phyloP scores from a whole-genome alignment of 805 yeast species.

The Candida khao-thaluensis region DNA sequence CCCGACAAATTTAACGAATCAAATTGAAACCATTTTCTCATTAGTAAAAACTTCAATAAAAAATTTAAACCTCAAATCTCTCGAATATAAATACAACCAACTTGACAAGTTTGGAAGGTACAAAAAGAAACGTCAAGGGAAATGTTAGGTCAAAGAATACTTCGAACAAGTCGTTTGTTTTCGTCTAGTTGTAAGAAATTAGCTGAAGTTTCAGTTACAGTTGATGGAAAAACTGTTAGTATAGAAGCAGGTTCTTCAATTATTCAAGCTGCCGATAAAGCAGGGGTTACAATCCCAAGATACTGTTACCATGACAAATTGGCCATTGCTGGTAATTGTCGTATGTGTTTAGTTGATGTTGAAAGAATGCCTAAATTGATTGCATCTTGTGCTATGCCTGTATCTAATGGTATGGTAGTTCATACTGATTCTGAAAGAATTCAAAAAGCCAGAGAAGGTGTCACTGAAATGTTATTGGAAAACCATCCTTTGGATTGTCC shows the following conservation, averaged over 20 bases:
- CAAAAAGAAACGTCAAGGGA: background rate
- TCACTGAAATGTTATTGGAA: constrained; percentile 81
- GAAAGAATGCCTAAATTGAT: constrained; percentile 87
- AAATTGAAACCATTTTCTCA: constrained; percentile 24
- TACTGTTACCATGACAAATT: constrained; percentile 90
- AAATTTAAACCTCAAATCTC: background rate
- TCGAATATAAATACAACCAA: background rate
- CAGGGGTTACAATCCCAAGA: constrained; percentile 84
- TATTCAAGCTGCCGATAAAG: constrained; percentile 89
- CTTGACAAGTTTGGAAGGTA: background rate
- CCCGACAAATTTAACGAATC: constrained; percentile 26
- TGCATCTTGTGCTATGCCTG: constrained; percentile 91
- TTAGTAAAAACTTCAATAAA: constrained; percentile 15
- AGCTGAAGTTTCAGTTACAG: constrained; percentile 56
- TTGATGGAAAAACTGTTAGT: constrained; percentile 72
- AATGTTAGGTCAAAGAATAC: constrained; percentile 22
- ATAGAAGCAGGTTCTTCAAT: constrained; percentile 86
- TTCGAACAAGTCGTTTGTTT: constrained; percentile 23
- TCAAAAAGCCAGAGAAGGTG: constrained; percentile 83
- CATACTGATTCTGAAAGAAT: constrained; percentile 76
- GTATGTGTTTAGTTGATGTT: constrained; percentile 89
- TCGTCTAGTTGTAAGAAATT: constrained; percentile 20
- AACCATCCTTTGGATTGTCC: constrained; percentile 94
- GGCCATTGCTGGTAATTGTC: constrained; percentile 89
- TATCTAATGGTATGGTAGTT: constrained; percentile 85